Base-by-base conservation (phyloP, 495 filamentous ascomycete species). In the Aspergillus egyptiacus region DNA sequence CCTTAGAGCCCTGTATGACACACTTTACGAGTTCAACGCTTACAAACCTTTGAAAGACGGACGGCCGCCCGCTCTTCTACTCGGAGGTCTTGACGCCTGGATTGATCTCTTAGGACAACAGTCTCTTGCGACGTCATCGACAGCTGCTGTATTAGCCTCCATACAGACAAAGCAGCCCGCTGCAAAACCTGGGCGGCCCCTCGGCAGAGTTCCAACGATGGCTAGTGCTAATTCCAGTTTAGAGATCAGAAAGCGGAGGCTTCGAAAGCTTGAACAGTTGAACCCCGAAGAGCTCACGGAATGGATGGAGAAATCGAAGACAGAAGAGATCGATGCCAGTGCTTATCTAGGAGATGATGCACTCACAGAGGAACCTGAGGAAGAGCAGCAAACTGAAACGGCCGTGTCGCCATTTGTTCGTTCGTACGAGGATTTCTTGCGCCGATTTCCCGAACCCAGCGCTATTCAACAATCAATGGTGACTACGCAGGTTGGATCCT, bases 71-170 rank as follows among this genome's bases (percentile, higher is more conserved):
- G 83, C 86, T 24, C 75, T 98, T 31, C 75, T 98, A 1, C 64
- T 74, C 13, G 94, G 91, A 13, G 93, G 93, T 1, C 63, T 97
- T 11, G 80, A 89, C 40, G 84, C 88, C 32, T 98, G 93, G 93
- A 75, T 83, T 22, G 80, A 87, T 58, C 61, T 91, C 11, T 61
- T 95, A 36, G 91, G 94, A 11, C 65, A 64, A n/a, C 75, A 79
- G 49, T 82, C 83, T 2, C 73, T 96, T 13, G 70, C 66, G 7
- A 74, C 71, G 9, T 80, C 78, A 6, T 72, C 72, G 11, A 83
- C 80, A 15, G 71, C 74, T 10, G 68, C 73, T n/a, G 57, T 74
- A 4, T 71, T 77, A 36, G 67, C 69, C 6, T 70, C 68, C 5
- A 56, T 73, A 14, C 73, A 75, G 52, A 36, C 61, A 15, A 71